Conservation (phyloP, 1,284 basidiomycete genomes). For the Cystobasidium pallidum region DNA sequence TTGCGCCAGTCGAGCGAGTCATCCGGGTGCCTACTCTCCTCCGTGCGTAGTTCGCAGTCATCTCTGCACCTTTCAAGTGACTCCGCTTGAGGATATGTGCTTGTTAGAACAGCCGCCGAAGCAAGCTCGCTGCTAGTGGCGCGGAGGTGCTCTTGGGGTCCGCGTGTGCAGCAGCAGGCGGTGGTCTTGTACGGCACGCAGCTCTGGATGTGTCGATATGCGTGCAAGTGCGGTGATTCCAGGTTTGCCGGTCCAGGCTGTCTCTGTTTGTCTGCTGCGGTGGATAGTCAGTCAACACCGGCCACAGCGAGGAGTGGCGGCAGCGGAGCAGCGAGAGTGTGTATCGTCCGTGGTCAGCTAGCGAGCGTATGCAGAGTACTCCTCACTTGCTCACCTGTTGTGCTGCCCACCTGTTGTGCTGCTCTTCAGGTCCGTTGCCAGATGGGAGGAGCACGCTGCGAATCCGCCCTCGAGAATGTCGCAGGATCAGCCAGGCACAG, state of each 20-base stretch:
- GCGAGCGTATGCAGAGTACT: too few relatives aligned
- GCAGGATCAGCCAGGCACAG: too few relatives aligned
- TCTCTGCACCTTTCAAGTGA: not conserved
- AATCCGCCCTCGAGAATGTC: too few relatives aligned
- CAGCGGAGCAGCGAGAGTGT: not conserved
- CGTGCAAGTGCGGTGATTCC: not conserved
- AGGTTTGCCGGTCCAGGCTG: too few relatives aligned
- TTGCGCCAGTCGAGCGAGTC: slow-evolving; percentile 12
- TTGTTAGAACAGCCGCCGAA: not conserved
- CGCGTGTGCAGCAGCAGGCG: not conserved
- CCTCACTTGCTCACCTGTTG: too few relatives aligned
- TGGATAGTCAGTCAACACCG: slow-evolving; percentile 32
- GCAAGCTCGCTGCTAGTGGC: not conserved
- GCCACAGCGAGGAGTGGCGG: not conserved
- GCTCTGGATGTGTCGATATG: not conserved
- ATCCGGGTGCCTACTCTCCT: slow-evolving; percentile 16
- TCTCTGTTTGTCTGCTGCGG: too few relatives aligned
- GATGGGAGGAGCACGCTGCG: too few relatives aligned
- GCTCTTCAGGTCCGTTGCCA: too few relatives aligned
- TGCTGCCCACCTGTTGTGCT: too few relatives aligned
- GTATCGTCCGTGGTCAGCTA: too few relatives aligned
- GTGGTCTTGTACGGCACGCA: not conserved
- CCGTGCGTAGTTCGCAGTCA: slow-evolving; percentile 13
- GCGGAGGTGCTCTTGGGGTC: not conserved
- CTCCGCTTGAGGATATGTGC: too few relatives aligned